phyloP scores from a whole-genome alignment of 768 basidiomycete species.

The Hericium coralloides region DNA sequence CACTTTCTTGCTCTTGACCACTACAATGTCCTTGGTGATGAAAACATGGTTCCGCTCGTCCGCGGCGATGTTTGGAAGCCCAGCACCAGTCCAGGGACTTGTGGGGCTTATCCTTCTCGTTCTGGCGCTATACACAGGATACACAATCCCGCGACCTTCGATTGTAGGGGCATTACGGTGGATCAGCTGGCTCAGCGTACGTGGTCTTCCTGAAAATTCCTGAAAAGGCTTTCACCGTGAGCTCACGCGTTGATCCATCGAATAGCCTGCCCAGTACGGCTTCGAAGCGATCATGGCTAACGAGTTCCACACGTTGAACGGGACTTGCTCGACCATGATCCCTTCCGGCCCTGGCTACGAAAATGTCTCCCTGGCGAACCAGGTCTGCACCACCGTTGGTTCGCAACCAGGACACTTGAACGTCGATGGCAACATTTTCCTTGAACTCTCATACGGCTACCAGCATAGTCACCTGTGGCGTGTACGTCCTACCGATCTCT shows the following conservation, averaged over 20 bases:
- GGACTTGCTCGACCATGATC: conserved; percentile 47
- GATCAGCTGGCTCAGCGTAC: conserved; percentile 56
- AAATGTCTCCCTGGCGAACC: conserved; percentile 46
- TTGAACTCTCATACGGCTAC: conserved; percentile 35
- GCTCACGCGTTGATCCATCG: conserved; percentile 11
- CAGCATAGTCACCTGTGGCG: conserved; percentile 40
- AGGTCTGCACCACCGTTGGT: conserved; percentile 71
- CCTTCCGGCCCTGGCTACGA: conserved; percentile 59
- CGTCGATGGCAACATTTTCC: conserved; percentile 56
- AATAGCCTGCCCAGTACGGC: conserved; percentile 55
- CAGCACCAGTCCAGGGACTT: conserved; percentile 54
- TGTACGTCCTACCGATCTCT: conserved; percentile 18
- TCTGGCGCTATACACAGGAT: conserved; percentile 51
- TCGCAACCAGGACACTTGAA: conserved; percentile 46
- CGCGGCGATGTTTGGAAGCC: conserved; percentile 48
- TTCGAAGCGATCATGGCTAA: conserved; percentile 74
- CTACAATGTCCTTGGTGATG: conserved; percentile 53
- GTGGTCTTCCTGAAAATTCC: conserved; percentile 14
- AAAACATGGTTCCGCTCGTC: conserved; percentile 67
- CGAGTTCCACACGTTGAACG: conserved; percentile 69
- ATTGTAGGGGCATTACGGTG: conserved; percentile 66
- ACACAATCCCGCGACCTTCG: conserved; percentile 46
- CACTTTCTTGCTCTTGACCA: conserved; percentile 49
- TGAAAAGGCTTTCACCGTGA: too few relatives aligned
- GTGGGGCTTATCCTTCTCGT: conserved; percentile 43